Evolutionary conservation across 2,329 filamentous ascomycete genomes (phyloP), one percentile per base, ranked within the genome.

Genomic region (Phymatotrichopsis omnivora): DNA sequence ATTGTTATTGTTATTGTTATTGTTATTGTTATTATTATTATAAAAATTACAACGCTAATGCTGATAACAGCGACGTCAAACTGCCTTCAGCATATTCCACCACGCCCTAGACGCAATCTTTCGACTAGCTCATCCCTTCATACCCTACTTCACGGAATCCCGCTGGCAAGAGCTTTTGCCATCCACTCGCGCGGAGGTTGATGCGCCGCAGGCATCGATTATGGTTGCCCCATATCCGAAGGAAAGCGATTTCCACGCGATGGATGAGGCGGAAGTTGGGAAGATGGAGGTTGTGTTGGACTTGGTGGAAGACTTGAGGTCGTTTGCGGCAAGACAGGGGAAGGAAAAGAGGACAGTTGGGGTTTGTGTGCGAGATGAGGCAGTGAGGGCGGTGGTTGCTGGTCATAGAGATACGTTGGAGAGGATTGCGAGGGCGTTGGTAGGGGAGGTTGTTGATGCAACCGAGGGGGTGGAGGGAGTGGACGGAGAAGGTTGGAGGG

Each of bases 141-240:
- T 56, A 44, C 57, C 56, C 11, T 58, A 54, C 42, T 43, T 57
- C 31, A 56, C 57, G 2, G 57, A 58, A 39, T 45, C 49, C 10
- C 48, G 58, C 6, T 58, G 57, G 57, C 57, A 58, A 40, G 41
- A 50, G 12, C 49, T 56, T 12, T 44, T 43, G 14, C 52, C 53
- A 4, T 35, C 19, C 20, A 16, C 27, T 7, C 38, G 49, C 12
- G 49, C 43, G 22, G 49, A 45, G 22, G 33, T 47, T 3, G 43
- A 52, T 16, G 49, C 39, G 7, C n/a, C n/a, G n/a, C n/a, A n/a
- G n/a, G 37, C 29, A 20, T 47, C 38, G 25, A 54, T 56, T 39
- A 54, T 56, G 49, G 45, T 36, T 19, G 41, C 45, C 11, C 8
- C 30, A 3, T 55, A 51, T 27, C 53, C 53, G 7, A 47, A 2